phyloP scores from a whole-genome alignment of 805 yeast genomes.

The Saitoella complicata region DNA sequence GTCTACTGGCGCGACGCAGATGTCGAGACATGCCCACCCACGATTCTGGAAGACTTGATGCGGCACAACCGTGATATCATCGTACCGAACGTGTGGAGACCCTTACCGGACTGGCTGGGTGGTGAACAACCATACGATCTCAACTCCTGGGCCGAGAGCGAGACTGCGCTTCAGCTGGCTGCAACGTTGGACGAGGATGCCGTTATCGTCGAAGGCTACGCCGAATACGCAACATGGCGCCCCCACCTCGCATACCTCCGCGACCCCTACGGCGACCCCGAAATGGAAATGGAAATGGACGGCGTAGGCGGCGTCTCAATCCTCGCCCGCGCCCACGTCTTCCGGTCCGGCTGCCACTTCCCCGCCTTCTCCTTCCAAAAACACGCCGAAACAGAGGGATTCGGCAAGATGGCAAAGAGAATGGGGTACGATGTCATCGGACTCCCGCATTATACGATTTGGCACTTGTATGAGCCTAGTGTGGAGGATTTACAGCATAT shows the following conservation, averaged over 20 bases:
- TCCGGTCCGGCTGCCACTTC: constrained; percentile 78
- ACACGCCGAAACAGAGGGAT: constrained; percentile 97
- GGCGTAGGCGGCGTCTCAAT: constrained; percentile 98
- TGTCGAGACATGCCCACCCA: constrained; percentile 76
- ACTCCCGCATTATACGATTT: constrained; percentile 82
- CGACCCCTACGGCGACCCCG: constrained; percentile 90
- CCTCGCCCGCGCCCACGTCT: constrained; percentile 70
- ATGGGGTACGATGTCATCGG: constrained; percentile 84
- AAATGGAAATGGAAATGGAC: constrained; percentile 80
- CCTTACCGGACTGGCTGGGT: constrained; percentile 80
- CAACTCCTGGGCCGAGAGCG: constrained; percentile 90
- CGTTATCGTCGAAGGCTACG: constrained; percentile 94
- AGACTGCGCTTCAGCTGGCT: constrained; percentile 38
- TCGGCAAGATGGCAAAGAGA: constrained; percentile 59
- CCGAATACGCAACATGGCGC: constrained; percentile 96
- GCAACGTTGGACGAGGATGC: constrained; percentile 70
- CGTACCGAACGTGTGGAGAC: constrained; percentile 97
- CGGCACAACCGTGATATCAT: constrained; percentile 79
- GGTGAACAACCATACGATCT: constrained; percentile 84
- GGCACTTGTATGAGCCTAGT: constrained; percentile 96
- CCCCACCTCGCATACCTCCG: constrained; percentile 90
- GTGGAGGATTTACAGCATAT: constrained; percentile 68
- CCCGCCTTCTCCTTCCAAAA: constrained; percentile 93
- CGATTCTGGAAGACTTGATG: constrained; percentile 84
- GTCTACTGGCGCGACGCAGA: constrained; percentile 98